phyloP scores from a whole-genome alignment of 306 rosid genomes.

The Vigna nakashimae region DNA sequence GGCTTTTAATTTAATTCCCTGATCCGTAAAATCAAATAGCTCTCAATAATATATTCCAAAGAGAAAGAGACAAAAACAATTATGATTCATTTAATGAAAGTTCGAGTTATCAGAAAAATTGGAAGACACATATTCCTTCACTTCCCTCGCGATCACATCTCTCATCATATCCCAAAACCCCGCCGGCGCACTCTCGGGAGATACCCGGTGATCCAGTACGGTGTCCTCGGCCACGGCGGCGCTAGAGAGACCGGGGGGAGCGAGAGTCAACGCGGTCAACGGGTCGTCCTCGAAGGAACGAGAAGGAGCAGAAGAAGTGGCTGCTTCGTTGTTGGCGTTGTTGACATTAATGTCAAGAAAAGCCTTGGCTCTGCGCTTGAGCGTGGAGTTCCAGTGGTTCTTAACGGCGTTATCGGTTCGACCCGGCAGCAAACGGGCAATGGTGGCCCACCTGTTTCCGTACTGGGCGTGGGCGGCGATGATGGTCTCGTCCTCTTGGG shows the following conservation, averaged over 20 bases:
- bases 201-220: slow-evolving; percentile 25
- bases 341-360: too few relatives aligned
- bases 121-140: slow-evolving; percentile 79
- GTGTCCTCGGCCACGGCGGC: slow-evolving; percentile 9
- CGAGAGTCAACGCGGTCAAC: slow-evolving; percentile 90
- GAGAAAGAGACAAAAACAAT: neutral
- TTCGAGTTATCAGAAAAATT: slow-evolving; percentile 63
- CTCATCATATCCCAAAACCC: slow-evolving; percentile 93
- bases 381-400: slow-evolving; percentile 98
- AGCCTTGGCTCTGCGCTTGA: slow-evolving; percentile 67
- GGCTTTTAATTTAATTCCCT: neutral
- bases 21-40: slow-evolving; percentile 2
- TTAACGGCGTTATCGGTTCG: slow-evolving; percentile 95
- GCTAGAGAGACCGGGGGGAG: slow-evolving; percentile 68
- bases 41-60: neutral
- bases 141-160: slow-evolving; percentile 85
- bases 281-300: slow-evolving; percentile 59
- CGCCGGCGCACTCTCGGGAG: slow-evolving; percentile 53
- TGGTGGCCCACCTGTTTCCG: slow-evolving; percentile 98
- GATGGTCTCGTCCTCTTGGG: slow-evolving; percentile 80
- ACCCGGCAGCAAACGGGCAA: slow-evolving; percentile 88
- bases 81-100: slow-evolving; percentile 41
- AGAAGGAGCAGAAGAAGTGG: neutral
- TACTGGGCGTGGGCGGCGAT: slow-evolving; percentile 74
- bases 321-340: neutral